Percentiles rank a stretch among this genome's conserved stretches.
Evolutionary conservation across 2,329 filamentous ascomycete genomes (phyloP).

Genomic region (Xylariaceae sp.): DNA sequence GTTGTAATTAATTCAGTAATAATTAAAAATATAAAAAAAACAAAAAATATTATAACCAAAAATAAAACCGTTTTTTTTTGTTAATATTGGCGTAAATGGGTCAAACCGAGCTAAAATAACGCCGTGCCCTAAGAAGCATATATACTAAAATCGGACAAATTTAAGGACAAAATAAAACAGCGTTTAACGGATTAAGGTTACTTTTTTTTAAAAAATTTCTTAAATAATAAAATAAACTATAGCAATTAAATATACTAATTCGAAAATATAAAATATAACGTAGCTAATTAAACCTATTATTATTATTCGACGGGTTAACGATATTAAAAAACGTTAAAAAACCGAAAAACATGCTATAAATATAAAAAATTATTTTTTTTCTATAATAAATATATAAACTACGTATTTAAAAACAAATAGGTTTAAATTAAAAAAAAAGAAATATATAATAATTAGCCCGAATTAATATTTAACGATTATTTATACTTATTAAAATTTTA

Average conservation of each 20-base stretch:
- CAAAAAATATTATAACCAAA: background rate
- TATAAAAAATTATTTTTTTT: background rate
- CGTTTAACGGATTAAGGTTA: background rate
- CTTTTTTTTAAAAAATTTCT: background rate
- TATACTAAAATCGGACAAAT: too few species aligned
- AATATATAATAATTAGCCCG: background rate
- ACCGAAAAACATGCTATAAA: background rate
- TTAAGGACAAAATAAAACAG: background rate
- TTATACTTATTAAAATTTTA: background rate
- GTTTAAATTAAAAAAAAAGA: background rate
- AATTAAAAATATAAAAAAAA: background rate
- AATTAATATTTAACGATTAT: background rate
- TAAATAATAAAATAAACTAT: background rate
- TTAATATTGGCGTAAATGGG: background rate
- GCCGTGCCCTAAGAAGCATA: too few species aligned
- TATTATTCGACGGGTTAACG: too few species aligned
- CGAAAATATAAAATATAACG: too few species aligned
- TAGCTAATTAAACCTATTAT: too few species aligned
- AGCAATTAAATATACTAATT: background rate
- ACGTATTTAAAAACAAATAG: background rate
- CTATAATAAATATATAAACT: background rate
- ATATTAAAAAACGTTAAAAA: too few species aligned
- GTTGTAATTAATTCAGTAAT: background rate
- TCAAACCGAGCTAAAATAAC: too few species aligned
- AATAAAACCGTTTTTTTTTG: background rate